Percentiles rank a stretch among this genome's conserved stretches.
Conservation (phyloP, 2,329 filamentous ascomycete genomes). For the Chaetothyriales sp. region DNA sequence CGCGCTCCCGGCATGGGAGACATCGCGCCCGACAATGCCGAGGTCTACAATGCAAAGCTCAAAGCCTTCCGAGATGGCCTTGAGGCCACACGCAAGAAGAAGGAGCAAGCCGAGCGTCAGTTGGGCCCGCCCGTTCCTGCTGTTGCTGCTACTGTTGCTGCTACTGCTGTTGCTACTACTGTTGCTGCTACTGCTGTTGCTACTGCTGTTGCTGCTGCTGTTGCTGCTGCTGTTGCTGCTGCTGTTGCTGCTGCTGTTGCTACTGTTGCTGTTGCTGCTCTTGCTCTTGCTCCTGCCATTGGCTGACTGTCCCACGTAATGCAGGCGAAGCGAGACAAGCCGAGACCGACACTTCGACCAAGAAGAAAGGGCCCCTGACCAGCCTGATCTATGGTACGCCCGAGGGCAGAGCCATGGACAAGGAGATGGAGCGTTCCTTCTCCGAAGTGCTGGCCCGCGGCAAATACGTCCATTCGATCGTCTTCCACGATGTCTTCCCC, state of each 20-base stretch:
- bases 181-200: slow-evolving; percentile 14
- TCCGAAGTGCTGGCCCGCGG: slow-evolving; percentile 86
- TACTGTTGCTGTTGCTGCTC: slow-evolving; percentile 21
- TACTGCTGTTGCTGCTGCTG: slow-evolving; percentile 31
- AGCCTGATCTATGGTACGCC: slow-evolving; percentile 95
- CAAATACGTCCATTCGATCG: slow-evolving; percentile 97
- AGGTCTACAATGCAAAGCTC: slow-evolving; percentile 70
- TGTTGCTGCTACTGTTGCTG: slow-evolving; percentile 30
- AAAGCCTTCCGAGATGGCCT: slow-evolving; percentile 75
- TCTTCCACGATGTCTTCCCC: slow-evolving; percentile 89
- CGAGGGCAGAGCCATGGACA: slow-evolving; percentile 84
- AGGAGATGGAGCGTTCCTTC: slow-evolving; percentile 91
- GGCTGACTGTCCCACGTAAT: slow-evolving; percentile 45
- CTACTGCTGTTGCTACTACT: slow-evolving; percentile 11
- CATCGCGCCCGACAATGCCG: slow-evolving; percentile 58
- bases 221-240: slow-evolving; percentile 18
- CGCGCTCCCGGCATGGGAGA: slow-evolving; percentile 71
- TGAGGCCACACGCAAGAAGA: slow-evolving; percentile 58
- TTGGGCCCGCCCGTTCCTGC: slow-evolving; percentile 31
- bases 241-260: slow-evolving; percentile 29
- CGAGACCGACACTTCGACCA: slow-evolving; percentile 45
- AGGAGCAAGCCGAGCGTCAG: slow-evolving; percentile 75
- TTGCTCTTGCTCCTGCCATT: slow-evolving; percentile 25
- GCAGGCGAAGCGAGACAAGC: slow-evolving; percentile 45
- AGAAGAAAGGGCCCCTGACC: slow-evolving; percentile 61